Percentiles rank a stretch among this genome's conserved stretches.
Evolutionary conservation across 768 basidiomycete species (phyloP).

Genomic region (Mycena olivaceomarginata): DNA sequence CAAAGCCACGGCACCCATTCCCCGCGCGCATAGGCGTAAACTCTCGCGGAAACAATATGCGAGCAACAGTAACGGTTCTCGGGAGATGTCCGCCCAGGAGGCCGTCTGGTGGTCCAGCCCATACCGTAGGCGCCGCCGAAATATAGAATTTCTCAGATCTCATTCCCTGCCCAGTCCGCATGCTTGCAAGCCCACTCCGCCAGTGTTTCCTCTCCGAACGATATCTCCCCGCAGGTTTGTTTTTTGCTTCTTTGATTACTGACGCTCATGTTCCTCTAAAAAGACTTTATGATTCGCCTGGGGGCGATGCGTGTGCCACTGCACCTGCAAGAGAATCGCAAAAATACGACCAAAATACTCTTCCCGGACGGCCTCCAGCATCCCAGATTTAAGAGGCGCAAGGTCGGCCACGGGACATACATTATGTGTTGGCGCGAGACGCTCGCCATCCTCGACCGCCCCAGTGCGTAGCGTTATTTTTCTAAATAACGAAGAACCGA

Average conservation of each 20-base stretch:
- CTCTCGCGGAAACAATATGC: conserved; percentile 26
- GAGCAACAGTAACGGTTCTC: conserved; percentile 59
- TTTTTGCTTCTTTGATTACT: conserved; percentile 29
- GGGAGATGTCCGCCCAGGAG: conserved; percentile 80
- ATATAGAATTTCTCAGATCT: conserved; percentile 1
- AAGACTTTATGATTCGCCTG: conserved; percentile 29
- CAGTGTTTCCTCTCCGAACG: conserved; percentile 69
- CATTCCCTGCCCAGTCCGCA: conserved; percentile 71
- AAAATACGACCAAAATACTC: conserved; percentile 42
- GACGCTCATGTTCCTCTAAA: neutral
- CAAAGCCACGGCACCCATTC: conserved; percentile 74
- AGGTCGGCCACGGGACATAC: conserved; percentile 69
- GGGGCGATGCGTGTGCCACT: conserved; percentile 17
- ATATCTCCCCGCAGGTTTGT: conserved; percentile 74
- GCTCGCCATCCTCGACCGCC: conserved; percentile 56
- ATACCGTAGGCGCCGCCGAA: conserved; percentile 73
- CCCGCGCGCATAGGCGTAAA: conserved; percentile 55
- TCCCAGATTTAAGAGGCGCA: conserved; percentile 71
- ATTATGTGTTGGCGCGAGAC: conserved; percentile 76
- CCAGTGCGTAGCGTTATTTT: neutral
- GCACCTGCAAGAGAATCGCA: conserved; percentile 17
- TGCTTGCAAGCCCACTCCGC: conserved; percentile 81
- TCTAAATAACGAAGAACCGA: neutral
- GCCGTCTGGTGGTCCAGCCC: conserved; percentile 84
- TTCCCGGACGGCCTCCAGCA: conserved; percentile 81